These are phyloP conservation scores for Hypoxylon sp. DNA, from an alignment of 2,329 filamentous ascomycete species.

Conservation along the genomic window DNA sequence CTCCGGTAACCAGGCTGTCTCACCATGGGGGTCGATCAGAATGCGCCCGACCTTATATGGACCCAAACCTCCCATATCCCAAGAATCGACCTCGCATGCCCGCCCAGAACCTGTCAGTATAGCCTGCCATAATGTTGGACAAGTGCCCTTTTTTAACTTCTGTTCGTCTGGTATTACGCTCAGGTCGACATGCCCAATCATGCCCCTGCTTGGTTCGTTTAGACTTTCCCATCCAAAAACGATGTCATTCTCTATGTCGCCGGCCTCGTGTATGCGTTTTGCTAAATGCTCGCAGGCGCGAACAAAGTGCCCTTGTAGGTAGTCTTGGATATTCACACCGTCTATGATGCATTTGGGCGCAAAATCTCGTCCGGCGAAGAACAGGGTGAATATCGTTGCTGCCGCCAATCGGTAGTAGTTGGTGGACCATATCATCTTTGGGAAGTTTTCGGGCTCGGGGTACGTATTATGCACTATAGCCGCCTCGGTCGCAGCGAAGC, in stretches of 20 bases:
- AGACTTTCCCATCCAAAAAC: slow-evolving; percentile 96
- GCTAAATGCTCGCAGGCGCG: slow-evolving; percentile 84
- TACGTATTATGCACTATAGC: slow-evolving; percentile 96
- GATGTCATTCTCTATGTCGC: slow-evolving; percentile 85
- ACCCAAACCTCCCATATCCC: slow-evolving; percentile 93
- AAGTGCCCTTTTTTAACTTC: slow-evolving; percentile 90
- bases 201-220: slow-evolving; percentile 92
- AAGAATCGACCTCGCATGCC: slow-evolving; percentile 89
- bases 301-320: slow-evolving; percentile 87
- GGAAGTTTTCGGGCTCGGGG: slow-evolving; percentile 83
- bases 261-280: slow-evolving; percentile 86
- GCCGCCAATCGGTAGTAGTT: slow-evolving; percentile 91
- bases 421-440: slow-evolving; percentile 99
- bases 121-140: slow-evolving; percentile 93
- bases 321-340: slow-evolving; percentile 96
- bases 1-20: slow-evolving; percentile 83
- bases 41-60: slow-evolving; percentile 88
- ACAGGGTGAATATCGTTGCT: slow-evolving; percentile 92
- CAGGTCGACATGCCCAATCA: slow-evolving; percentile 86
- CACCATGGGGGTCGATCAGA: slow-evolving; percentile 88
- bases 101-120: slow-evolving; percentile 91
- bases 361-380: slow-evolving; percentile 91
- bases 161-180: slow-evolving; percentile 86
- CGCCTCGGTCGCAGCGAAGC: slow-evolving; percentile 87
- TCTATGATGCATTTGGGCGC: slow-evolving; percentile 96